Base-by-base conservation (phyloP, 768 basidiomycete species). In the Amanita muscaria region DNA sequence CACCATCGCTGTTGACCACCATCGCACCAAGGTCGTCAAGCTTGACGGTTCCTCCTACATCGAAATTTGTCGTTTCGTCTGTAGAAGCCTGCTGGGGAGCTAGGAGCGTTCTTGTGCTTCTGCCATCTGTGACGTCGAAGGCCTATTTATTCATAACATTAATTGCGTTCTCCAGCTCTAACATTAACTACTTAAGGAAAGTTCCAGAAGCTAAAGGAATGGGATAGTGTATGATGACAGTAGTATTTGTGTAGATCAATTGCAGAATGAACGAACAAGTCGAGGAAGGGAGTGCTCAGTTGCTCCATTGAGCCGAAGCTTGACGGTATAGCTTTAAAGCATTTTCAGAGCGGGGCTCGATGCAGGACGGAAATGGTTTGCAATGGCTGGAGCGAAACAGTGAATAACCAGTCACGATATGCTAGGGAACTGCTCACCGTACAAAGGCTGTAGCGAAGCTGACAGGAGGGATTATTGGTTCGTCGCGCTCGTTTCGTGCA, bases 1-100 rank as follows among this genome's bases (percentile, higher is more conserved):
- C 79, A 42, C 80, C 80, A 62, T 84, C 74, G 32, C 63, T 72
- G 55, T 83, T 83, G 31, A 83, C 77, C 34, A 84, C 77, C 67
- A 83, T 70, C 1, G 81, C 81, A 1, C 80, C 80, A 10, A 83
- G 65, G 15, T 64, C 66, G 48, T 83, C 79, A 5, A 82, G 59
- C 56, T 69, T 76, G 40, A 79, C 59, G 2, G 66, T 48, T 6
- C 55, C 54, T 25, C 50, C 56, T 36, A 27, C 42, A 12, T 41
- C 40, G 16, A 30, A 6, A 29, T 24, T 41, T 14, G 38, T 22
- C 24, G n/a, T n/a, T 23, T 11, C 38, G 23, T 24, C 24, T 23
- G 38, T 11, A 40, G 38, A 8, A 34, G 22, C 31, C 23, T 15
- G 15, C 23, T 16, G 27, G n/a, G n/a, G n/a, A n/a, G n/a, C n/a